Conservation (phyloP, 73 alveolate genomes). For the Paramecium primaurelia region DNA sequence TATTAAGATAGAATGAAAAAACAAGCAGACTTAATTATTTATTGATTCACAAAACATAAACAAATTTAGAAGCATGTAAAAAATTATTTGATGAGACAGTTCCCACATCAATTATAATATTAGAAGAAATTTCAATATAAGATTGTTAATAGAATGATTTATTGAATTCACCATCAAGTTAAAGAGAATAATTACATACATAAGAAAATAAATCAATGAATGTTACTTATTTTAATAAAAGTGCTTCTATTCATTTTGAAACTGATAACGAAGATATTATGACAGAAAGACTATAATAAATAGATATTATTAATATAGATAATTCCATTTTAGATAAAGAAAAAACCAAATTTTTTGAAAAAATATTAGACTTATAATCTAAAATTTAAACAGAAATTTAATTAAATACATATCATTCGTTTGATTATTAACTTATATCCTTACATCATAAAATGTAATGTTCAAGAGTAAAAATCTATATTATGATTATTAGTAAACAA, state of each 20-base stretch:
- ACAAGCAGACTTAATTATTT: neutral
- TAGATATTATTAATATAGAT: neutral
- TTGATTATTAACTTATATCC: neutral
- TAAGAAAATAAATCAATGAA: neutral
- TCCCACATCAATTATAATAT: conserved; percentile 21
- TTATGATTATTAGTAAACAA: neutral
- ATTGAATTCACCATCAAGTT: neutral
- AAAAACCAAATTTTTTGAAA: neutral
- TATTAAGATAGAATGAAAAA: neutral
- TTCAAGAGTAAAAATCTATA: neutral
- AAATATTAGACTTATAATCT: neutral
- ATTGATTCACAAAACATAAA: neutral
- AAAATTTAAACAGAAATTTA: neutral
- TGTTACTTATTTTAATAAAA: neutral
- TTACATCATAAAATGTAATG: neutral
- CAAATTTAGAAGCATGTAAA: conserved; percentile 19
- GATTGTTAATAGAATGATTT: neutral
- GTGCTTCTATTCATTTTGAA: conserved; percentile 33
- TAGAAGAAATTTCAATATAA: neutral
- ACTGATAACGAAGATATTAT: neutral
- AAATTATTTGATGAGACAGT: conserved; percentile 20
- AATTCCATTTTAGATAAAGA: neutral
- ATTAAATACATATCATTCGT: neutral
- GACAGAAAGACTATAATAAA: neutral
- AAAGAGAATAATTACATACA: neutral